These are phyloP conservation scores for Eimeria falciformis DNA, from an alignment of 169 alveolate genomes.

Conservation along the genomic window DNA sequence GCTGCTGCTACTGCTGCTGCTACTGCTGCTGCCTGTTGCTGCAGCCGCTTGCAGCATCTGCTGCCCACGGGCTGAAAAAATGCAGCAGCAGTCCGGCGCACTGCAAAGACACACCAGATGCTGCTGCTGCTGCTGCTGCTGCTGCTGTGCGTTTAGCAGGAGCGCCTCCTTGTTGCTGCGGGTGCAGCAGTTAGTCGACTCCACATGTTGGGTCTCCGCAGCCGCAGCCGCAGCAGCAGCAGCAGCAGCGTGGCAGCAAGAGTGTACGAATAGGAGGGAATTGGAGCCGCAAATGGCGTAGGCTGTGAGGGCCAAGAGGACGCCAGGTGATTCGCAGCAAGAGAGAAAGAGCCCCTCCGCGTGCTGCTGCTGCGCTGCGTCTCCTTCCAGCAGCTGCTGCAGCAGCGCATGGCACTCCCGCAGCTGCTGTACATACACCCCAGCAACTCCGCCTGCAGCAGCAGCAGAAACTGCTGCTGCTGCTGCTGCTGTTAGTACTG, in stretches of 20 bases:
- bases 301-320: constrained; percentile 42
- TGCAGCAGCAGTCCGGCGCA: constrained; percentile 60
- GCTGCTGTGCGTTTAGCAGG: background rate
- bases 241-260: constrained; percentile 64
- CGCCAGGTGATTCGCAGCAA: constrained; percentile 40
- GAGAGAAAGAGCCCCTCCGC: constrained; percentile 24
- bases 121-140: constrained; percentile 39
- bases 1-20: constrained; percentile 28
- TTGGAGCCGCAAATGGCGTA: constrained; percentile 30
- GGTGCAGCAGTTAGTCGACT: background rate
- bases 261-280: background rate
- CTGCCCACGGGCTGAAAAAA: constrained; percentile 40
- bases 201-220: background rate
- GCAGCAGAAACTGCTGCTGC: background rate
- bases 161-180: background rate
- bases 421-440: constrained; percentile 10
- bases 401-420: constrained; percentile 32
- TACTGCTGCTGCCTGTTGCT: background rate
- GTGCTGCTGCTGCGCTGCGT: constrained; percentile 55
- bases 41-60: constrained; percentile 51
- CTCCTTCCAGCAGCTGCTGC: constrained; percentile 50
- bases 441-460: background rate
- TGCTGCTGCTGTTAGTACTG: background rate
- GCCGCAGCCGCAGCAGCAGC: constrained; percentile 12
- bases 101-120: constrained; percentile 33